Evolutionary conservation across 257 asterid genomes (phyloP).

Genomic region (Cinchona pubescens): DNA sequence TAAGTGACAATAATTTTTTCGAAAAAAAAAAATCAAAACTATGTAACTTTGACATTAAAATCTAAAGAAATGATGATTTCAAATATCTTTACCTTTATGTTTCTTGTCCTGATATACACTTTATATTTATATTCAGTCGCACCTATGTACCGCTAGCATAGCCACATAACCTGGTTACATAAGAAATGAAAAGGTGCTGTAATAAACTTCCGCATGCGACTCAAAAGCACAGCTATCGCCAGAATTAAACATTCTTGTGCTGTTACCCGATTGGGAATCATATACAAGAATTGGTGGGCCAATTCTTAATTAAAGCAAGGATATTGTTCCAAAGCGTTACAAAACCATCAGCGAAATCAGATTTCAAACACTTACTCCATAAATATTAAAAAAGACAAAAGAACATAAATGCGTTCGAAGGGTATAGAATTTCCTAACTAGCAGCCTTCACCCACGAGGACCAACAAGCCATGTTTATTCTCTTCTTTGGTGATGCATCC

Average conservation of each 20-base stretch:
- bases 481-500: slow-evolving; percentile 9
- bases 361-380: slow-evolving; percentile 1
- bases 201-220: background rate
- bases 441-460: slow-evolving; percentile 3
- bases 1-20: too few relatives aligned
- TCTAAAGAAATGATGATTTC: too few relatives aligned
- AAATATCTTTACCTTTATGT: too few relatives aligned
- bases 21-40: too few relatives aligned
- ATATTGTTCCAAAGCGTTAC: background rate
- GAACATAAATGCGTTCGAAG: background rate
- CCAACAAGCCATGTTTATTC: slow-evolving; percentile 3
- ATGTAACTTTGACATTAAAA: too few relatives aligned
- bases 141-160: too few relatives aligned
- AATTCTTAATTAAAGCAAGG: too few relatives aligned
- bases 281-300: background rate
- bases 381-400: background rate
- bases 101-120: too few relatives aligned
- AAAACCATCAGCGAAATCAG: background rate
- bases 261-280: too few relatives aligned
- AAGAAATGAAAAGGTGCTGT: background rate
- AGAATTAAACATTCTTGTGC: background rate
- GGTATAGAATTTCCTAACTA: slow-evolving; percentile 15
- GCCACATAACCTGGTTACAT: background rate
- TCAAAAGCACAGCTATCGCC: background rate
- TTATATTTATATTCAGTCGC: too few relatives aligned